Evolutionary conservation across 1,139 yeast species (phyloP), one percentile per base, ranked within the genome.

Genomic region (Saccharomyces hybrid): DNA sequence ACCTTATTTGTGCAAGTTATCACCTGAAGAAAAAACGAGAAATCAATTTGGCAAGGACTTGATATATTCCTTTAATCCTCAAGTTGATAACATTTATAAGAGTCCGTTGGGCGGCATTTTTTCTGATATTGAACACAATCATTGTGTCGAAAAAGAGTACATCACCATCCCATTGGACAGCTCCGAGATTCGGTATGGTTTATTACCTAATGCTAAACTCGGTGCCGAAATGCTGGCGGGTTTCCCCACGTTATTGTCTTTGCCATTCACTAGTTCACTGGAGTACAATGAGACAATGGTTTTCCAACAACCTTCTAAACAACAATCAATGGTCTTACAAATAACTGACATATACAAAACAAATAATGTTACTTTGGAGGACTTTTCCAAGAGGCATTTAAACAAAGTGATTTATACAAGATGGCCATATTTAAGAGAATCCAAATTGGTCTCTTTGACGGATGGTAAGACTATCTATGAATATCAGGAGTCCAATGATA

Each of bases 371-470:
- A 70, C 76, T 23, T 57, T 75, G 47, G 77, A 75, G 9, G 77
- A 78, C 50, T 78, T 88, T 62, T 84, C 90, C 28, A 78, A 80
- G 56, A 77, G 82, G 61, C 79, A 78, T 57, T 65, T 85, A 54
- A 83, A 82, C 54, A 78, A 81, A 57, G 71, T 81, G 53, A 86
- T 87, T 7, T 90, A 84, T 67, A 80, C 88, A 16, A 83, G 84
- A 62, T 93, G 96, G 95, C 99, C 99, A 28, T 89, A 83, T 67
- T 75, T 93, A 61, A 79, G 84, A 60, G 98, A 93, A 70, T 87
- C 91, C 23, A 82, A 80, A 64, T 82, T 93, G 47, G 76, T 83
- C 14, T 78, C 80, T 46, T 80, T 93, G 6, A 71, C 78, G 50
- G 93, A 87, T 69, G 79, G 77, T 8, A 72, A 75, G 44, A 71